Conservation (phyloP, 768 basidiomycete genomes). For the Boletales sp. region DNA sequence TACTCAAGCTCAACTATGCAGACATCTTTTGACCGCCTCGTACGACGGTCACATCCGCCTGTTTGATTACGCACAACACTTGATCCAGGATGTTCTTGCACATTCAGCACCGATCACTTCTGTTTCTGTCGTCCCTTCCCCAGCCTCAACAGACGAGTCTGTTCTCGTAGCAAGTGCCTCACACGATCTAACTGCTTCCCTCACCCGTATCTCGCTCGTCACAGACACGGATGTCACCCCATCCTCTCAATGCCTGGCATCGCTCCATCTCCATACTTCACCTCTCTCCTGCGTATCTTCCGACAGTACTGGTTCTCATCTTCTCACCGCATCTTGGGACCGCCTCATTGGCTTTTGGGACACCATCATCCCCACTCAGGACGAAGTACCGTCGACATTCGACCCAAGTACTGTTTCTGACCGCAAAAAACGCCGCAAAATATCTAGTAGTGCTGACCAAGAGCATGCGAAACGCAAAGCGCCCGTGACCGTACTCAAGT, state of each 20-base stretch:
- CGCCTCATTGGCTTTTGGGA: slow-evolving; percentile 81
- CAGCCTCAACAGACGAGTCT: slow-evolving; percentile 24
- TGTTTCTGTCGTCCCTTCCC: slow-evolving; percentile 48
- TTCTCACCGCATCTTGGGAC: slow-evolving; percentile 90
- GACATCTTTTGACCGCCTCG: slow-evolving; percentile 71
- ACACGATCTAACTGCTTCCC: slow-evolving; percentile 71
- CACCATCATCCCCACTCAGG: slow-evolving; percentile 52
- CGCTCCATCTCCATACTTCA: slow-evolving; percentile 79
- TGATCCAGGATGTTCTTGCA: slow-evolving; percentile 44
- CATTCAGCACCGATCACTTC: slow-evolving; percentile 72
- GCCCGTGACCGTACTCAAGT: slow-evolving; percentile 71
- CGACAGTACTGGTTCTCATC: slow-evolving; percentile 50
- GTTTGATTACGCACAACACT: slow-evolving; percentile 67
- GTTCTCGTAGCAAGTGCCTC: slow-evolving; percentile 64
- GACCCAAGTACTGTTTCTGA: slow-evolving; percentile 9
- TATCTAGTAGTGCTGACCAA: slow-evolving; percentile 27
- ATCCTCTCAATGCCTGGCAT: slow-evolving; percentile 45
- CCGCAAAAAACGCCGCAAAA: slow-evolving; percentile 62
- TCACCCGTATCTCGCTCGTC: slow-evolving; percentile 34
- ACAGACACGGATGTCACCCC: slow-evolving; percentile 1
- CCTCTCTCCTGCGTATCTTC: slow-evolving; percentile 72
- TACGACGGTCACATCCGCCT: slow-evolving; percentile 77
- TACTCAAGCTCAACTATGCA: slow-evolving; percentile 21
- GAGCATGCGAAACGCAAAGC: slow-evolving; percentile 53
- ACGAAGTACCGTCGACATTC: slow-evolving; percentile 48